These are phyloP conservation scores for Brassica nigra DNA, from an alignment of 345 rosid species.

Conservation along the genomic window DNA sequence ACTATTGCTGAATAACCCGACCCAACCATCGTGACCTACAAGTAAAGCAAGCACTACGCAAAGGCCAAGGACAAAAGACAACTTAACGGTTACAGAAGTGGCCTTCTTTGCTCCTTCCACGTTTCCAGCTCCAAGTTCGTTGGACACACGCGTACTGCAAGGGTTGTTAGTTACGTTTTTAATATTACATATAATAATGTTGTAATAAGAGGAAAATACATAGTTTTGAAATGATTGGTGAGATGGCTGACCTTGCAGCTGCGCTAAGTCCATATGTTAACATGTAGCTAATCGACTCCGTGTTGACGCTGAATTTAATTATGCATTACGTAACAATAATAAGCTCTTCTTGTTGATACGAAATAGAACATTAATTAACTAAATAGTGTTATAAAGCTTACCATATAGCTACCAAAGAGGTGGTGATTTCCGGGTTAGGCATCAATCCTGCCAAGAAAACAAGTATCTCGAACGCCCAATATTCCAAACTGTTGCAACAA, in stretches of 20 bases:
- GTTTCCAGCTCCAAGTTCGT: conserved; percentile 71
- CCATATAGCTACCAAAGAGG: conserved; percentile 78
- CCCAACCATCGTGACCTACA: conserved; percentile 61
- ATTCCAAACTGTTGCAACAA: conserved; percentile 54
- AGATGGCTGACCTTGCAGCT: conserved; percentile 64
- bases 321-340: not conserved
- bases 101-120: conserved; percentile 53
- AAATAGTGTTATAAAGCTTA: conserved; percentile 22
- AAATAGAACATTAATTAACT: not conserved
- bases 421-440: conserved; percentile 56
- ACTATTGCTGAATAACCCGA: conserved; percentile 57
- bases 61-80: conserved; percentile 57
- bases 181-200: not conserved
- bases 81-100: conserved; percentile 49
- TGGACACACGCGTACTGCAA: conserved; percentile 78
- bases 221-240: not conserved
- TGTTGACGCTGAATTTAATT: conserved; percentile 51
- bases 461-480: conserved; percentile 82
- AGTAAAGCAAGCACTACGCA: conserved; percentile 46
- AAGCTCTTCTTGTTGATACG: not conserved
- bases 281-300: conserved; percentile 65
- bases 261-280: conserved; percentile 72
- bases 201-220: not conserved
- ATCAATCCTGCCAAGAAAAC: conserved; percentile 74
- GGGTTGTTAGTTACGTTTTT: not conserved